A percentile compares a stretch with the other conserved stretches of the same genome.
Evolutionary conservation across 257 asterid species (phyloP).

Genomic region (Nicotiana benthamiana): DNA sequence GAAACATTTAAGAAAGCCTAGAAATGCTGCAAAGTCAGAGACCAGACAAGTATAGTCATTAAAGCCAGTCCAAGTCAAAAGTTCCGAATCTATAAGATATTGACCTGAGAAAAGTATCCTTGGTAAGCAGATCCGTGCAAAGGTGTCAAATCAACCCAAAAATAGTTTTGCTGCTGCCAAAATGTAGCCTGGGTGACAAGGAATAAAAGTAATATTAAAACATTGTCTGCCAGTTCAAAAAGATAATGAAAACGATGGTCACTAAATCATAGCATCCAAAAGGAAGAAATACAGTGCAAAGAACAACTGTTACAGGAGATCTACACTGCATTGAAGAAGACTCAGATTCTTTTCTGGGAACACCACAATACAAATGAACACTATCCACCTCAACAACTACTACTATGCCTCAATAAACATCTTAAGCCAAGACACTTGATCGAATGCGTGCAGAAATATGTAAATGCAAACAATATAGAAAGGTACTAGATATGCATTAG

Average conservation of each 20-base stretch:
- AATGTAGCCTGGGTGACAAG: slow-evolving; percentile 68
- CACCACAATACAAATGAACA: background rate
- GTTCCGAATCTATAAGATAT: background rate
- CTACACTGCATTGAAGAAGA: background rate
- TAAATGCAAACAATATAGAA: background rate
- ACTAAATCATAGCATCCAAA: background rate
- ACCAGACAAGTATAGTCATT: background rate
- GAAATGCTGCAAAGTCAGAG: background rate
- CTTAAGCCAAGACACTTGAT: background rate
- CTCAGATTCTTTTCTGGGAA: background rate
- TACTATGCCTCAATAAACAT: background rate
- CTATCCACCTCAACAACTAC: background rate
- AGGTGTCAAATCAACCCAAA: slow-evolving; percentile 86
- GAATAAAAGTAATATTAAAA: slow-evolving; percentile 16
- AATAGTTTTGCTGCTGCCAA: slow-evolving; percentile 98
- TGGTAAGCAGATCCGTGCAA: slow-evolving; percentile 86
- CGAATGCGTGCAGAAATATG: background rate
- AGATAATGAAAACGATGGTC: background rate
- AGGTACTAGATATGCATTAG: background rate
- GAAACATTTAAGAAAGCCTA: background rate
- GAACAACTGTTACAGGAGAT: background rate
- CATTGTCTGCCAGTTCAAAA: background rate
- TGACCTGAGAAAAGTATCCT: slow-evolving; percentile 98
- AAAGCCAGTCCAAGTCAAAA: background rate
- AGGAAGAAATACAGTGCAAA: background rate